Conservation (phyloP, 2,329 filamentous ascomycete genomes). For the Nothophaeocryptopus gaeumannii region DNA sequence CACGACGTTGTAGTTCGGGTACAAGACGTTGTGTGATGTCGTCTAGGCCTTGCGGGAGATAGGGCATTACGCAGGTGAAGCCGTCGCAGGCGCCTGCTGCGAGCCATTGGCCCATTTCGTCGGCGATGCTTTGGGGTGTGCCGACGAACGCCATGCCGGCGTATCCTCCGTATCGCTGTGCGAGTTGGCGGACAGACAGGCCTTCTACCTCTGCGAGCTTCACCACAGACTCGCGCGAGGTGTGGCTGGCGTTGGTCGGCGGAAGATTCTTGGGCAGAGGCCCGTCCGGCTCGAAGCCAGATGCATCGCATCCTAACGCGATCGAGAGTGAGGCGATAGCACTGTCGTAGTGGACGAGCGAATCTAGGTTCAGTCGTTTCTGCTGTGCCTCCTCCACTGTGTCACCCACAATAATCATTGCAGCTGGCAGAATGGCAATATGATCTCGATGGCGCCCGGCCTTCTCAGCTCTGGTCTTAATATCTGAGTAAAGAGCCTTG, state of each 20-base stretch:
- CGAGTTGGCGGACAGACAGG: constrained; percentile 26
- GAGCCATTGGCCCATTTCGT: constrained; percentile 27
- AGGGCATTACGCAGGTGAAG: constrained; percentile 27
- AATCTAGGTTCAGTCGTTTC: constrained; percentile 27
- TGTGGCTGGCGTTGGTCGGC: constrained; percentile 26
- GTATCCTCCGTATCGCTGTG: constrained; percentile 26
- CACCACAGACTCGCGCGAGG: constrained; percentile 21
- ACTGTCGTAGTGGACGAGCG: constrained; percentile 25
- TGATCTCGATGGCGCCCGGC: constrained; percentile 24
- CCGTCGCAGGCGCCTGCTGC: constrained; percentile 25
- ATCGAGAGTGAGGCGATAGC: constrained; percentile 27
- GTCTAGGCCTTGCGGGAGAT: constrained; percentile 26
- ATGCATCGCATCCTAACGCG: constrained; percentile 24
- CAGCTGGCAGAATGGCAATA: constrained; percentile 28
- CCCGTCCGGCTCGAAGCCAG: constrained; percentile 22
- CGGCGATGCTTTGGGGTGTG: constrained; percentile 22
- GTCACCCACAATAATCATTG: constrained; percentile 29
- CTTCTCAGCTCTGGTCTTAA: constrained; percentile 22
- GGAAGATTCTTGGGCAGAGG: constrained; percentile 25
- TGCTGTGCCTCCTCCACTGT: constrained; percentile 24
- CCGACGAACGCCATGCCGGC: constrained; percentile 25
- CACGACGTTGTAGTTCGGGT: constrained; percentile 24
- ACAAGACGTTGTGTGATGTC: constrained; percentile 25
- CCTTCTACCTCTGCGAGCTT: constrained; percentile 23
- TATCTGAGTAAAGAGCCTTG: constrained; percentile 26